A percentile compares a stretch with the other conserved stretches of the same genome.
These are phyloP conservation scores for Hypsizygus ulmarius DNA, from an alignment of 1,284 basidiomycete genomes.

Conservation along the genomic window DNA sequence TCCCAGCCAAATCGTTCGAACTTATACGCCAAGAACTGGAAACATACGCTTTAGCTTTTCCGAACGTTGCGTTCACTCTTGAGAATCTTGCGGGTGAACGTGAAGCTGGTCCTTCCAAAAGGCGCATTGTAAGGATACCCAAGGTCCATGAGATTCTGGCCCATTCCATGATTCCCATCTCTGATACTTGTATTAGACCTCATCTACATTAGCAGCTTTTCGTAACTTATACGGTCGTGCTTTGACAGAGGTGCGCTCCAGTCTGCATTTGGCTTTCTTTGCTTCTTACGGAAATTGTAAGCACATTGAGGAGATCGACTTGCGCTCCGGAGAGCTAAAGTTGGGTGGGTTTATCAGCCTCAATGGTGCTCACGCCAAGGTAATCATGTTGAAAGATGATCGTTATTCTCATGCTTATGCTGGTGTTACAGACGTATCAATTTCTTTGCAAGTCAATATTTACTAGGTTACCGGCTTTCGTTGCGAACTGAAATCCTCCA, in stretches of 20 bases:
- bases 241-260: conserved; percentile 54
- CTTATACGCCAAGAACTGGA: conserved; percentile 72
- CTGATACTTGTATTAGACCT: conserved; percentile 42
- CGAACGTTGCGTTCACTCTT: conserved; percentile 66
- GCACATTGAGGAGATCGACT: conserved; percentile 67
- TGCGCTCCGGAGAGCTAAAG: conserved; percentile 46
- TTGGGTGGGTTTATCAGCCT: conserved; percentile 82
- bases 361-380: conserved; percentile 71
- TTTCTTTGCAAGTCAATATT: conserved; percentile 66
- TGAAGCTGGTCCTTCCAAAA: conserved; percentile 35
- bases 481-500: conserved; percentile 28
- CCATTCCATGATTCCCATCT: neutral
- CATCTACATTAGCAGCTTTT: conserved; percentile 62
- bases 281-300: conserved; percentile 23
- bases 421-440: conserved; percentile 61
- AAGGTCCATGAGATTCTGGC: conserved; percentile 44
- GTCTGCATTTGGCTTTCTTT: conserved; percentile 1
- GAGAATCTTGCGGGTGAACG: conserved; percentile 45
- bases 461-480: neutral
- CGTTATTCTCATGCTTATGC: too few relatives aligned
- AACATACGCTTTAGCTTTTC: conserved; percentile 68
- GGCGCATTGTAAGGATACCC: conserved; percentile 55
- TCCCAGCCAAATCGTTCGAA: conserved; percentile 55
- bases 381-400: conserved; percentile 23
- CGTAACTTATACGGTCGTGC: conserved; percentile 66